Conservation (phyloP, 73 alveolate species). For the Paramecium sonneborni region DNA sequence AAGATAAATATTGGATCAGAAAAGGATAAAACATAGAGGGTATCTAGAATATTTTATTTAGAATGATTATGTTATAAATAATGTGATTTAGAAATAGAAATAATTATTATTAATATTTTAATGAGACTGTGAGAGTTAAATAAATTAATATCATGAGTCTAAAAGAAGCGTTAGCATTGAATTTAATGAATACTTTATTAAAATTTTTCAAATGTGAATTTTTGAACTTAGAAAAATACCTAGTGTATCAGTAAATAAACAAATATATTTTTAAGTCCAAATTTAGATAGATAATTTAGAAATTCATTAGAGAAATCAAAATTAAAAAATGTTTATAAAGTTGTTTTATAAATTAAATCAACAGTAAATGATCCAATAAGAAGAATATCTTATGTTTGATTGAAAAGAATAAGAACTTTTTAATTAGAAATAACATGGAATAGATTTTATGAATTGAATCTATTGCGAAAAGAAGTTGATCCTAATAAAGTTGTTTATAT, state of each 20-base stretch:
- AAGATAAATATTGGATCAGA: conserved; percentile 9
- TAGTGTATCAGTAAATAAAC: not conserved
- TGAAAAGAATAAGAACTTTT: conserved; percentile 24
- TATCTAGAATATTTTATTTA: not conserved
- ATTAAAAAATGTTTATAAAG: conserved; percentile 33
- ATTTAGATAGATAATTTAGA: conserved; percentile 23
- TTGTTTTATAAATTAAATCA: conserved; percentile 8
- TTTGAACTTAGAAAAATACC: not conserved
- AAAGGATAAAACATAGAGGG: not conserved
- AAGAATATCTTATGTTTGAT: not conserved
- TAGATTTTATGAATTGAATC: conserved; percentile 28
- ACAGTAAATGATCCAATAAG: conserved; percentile 33
- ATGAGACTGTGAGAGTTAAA: conserved; percentile 44
- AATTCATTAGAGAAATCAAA: not conserved
- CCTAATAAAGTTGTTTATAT: conserved; percentile 27
- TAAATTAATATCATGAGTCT: not conserved
- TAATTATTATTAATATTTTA: not conserved
- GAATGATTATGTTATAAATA: not conserved
- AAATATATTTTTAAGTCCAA: conserved; percentile 19
- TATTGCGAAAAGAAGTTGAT: conserved; percentile 26
- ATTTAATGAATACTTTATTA: conserved; percentile 27
- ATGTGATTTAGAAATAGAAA: conserved; percentile 44
- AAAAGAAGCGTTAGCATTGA: not conserved
- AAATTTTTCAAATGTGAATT: conserved; percentile 9
- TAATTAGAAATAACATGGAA: conserved; percentile 22